Evolutionary conservation across 1,139 yeast species (phyloP).

Genomic region (Geotrichum bryndzae): DNA sequence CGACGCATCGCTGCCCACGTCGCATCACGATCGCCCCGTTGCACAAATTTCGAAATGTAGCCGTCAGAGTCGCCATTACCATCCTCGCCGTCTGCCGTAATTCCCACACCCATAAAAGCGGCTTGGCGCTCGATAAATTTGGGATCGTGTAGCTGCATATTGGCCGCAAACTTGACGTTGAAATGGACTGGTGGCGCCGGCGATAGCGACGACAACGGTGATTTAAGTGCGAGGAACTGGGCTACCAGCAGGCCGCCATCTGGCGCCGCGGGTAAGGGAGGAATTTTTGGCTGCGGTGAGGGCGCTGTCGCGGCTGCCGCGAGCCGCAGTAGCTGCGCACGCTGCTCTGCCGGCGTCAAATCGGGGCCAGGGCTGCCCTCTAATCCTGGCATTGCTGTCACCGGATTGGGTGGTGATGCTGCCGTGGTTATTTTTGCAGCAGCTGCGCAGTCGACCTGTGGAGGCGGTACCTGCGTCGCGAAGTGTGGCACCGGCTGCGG

Average conservation of each 20-base stretch:
- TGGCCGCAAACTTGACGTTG: neutral
- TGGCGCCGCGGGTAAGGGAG: neutral
- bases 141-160: neutral
- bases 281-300: neutral
- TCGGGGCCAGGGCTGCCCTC: neutral
- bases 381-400: too few species aligned
- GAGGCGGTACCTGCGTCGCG: neutral
- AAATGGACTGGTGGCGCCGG: conserved; percentile 2
- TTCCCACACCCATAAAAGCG: neutral
- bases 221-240: conserved; percentile 2
- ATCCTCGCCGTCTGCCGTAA: too few species aligned
- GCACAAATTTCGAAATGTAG: neutral
- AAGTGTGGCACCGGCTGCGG: neutral
- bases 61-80: neutral
- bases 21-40: neutral
- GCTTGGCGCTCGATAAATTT: neutral
- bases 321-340: neutral
- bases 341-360: conserved; percentile 4
- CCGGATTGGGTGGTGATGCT: too few species aligned
- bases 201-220: neutral
- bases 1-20: neutral
- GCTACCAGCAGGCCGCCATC: neutral
- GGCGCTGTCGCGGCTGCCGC: conserved; percentile 7
- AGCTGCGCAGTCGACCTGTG: neutral
- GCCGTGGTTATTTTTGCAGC: neutral